Evolutionary conservation across 345 rosid species (phyloP), one percentile per base, ranked within the genome.

Genomic region (Lumnitzera racemosa): DNA sequence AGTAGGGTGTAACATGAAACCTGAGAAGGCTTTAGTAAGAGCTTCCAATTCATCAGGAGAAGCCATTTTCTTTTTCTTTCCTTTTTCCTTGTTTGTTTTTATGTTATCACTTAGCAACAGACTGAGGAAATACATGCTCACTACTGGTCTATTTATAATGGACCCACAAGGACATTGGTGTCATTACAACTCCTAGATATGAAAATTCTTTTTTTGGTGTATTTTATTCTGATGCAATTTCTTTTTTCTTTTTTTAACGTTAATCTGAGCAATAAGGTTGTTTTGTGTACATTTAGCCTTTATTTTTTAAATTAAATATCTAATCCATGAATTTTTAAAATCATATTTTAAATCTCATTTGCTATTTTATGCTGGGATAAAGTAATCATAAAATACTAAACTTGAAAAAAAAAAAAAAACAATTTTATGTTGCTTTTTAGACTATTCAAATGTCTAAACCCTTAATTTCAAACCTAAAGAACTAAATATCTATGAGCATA

Each of bases 11-110:
- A 15, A 61, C 1, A 15, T 17, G 29, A 47, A 66, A 92, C 98
- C 97, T 77, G 96, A 74, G 76, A 90, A 77, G 16, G 95, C 92
- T 51, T 67, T 74, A 62, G 63, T 24, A 64, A 94, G 79, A 66
- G 80, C 70, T 69, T 83, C 80, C 56, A 79, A 5, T 2, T 69
- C 80, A 15, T 58, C 59, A n/a, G 82, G 62, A n/a, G 64, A 72
- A 64, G 83, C 86, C 97, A 87, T 91, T 56, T 55, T 27, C 51
- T 50, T 12, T n/a, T 43, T 49, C 16, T 47, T 17, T 8, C 13
- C 25, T 48, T 51, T 12, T 49, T 29, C 16, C 20, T 20, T 20
- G 20, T 20, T 49, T 36, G 12, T 47, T 11, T 27, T 46, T n/a
- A 27, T 13, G 36, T 43, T 46, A 24, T 50, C 9, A 15, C 46